A percentile compares a stretch with the other conserved stretches of the same genome.
These are phyloP conservation scores for Eucalyptus regnans DNA, from an alignment of 345 rosid genomes.

Conservation along the genomic window DNA sequence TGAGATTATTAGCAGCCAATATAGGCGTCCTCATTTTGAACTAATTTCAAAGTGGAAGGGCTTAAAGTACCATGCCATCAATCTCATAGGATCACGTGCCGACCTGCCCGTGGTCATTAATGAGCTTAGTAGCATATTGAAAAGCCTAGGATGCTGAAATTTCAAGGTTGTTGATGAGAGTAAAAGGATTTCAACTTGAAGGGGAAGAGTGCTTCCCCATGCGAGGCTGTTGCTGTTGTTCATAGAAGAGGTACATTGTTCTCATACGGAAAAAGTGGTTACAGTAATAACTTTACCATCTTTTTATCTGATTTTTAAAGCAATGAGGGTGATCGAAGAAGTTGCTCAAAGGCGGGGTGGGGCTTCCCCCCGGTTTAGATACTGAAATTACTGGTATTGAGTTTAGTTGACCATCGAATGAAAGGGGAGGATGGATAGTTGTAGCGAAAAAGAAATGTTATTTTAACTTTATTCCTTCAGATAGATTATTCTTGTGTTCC, in stretches of 20 bases:
- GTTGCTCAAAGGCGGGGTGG: background rate
- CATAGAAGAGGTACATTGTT: background rate
- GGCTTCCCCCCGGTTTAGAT: background rate
- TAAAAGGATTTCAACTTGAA: background rate
- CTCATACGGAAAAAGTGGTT: background rate
- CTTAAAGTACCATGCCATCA: constrained; percentile 71
- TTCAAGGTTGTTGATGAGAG: background rate
- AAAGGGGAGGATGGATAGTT: background rate
- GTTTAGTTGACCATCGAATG: background rate
- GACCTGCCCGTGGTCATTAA: constrained; percentile 38
- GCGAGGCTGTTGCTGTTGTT: background rate
- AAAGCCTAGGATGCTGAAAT: constrained; percentile 41
- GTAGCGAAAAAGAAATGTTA: background rate
- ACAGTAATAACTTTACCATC: background rate
- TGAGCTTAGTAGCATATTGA: constrained; percentile 40
- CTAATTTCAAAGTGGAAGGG: constrained; percentile 89
- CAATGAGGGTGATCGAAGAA: background rate
- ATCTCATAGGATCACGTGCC: constrained; percentile 54
- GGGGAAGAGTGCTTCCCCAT: background rate
- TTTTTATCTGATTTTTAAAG: background rate
- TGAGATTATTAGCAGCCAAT: constrained; percentile 66
- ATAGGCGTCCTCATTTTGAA: constrained; percentile 71
- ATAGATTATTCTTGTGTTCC: background rate
- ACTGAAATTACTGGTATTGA: background rate
- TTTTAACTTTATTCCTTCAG: background rate